phyloP scores from a whole-genome alignment of 163 green algal species.

The Chlorella variabilis region DNA sequence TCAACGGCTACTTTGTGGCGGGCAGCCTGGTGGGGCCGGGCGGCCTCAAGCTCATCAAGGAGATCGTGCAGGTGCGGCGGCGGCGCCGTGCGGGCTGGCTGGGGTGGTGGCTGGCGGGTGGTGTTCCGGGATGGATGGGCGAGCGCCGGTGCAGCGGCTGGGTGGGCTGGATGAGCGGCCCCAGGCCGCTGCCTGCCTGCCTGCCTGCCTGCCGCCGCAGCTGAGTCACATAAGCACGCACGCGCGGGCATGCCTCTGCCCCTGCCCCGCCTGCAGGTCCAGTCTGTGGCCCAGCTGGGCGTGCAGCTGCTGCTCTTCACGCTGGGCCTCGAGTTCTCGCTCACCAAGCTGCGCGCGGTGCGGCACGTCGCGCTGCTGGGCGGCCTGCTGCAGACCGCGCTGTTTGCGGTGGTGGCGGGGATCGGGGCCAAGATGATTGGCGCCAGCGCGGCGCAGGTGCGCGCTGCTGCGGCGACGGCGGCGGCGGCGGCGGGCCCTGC shows the following conservation, averaged over 20 bases:
- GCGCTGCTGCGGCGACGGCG: background rate
- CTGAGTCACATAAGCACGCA: too few relatives aligned
- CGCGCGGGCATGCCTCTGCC: too few relatives aligned
- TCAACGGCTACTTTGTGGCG: constrained; percentile 95
- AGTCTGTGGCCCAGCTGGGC: constrained; percentile 81
- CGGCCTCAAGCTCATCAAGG: constrained; percentile 78
- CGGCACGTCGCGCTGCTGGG: constrained; percentile 78
- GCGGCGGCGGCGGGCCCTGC: too few relatives aligned
- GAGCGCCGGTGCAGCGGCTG: too few relatives aligned
- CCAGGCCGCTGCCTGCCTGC: too few relatives aligned
- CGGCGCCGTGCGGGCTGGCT: background rate
- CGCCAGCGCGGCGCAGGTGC: constrained; percentile 34
- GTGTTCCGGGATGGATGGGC: background rate
- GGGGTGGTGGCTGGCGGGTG: background rate
- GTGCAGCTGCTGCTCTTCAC: constrained; percentile 93
- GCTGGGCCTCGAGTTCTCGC: constrained; percentile 88
- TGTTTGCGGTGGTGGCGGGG: constrained; percentile 59
- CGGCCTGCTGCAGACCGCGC: constrained; percentile 56
- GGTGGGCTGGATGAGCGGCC: too few relatives aligned
- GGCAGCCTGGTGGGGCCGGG: constrained; percentile 85
- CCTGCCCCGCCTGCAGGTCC: constrained; percentile 39
- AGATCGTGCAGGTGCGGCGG: constrained; percentile 70
- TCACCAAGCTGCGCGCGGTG: constrained; percentile 80
- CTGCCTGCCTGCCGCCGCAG: too few relatives aligned
- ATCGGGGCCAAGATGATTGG: constrained; percentile 65